phyloP scores from a whole-genome alignment of 1,139 yeast species.

The Pichia sp. region DNA sequence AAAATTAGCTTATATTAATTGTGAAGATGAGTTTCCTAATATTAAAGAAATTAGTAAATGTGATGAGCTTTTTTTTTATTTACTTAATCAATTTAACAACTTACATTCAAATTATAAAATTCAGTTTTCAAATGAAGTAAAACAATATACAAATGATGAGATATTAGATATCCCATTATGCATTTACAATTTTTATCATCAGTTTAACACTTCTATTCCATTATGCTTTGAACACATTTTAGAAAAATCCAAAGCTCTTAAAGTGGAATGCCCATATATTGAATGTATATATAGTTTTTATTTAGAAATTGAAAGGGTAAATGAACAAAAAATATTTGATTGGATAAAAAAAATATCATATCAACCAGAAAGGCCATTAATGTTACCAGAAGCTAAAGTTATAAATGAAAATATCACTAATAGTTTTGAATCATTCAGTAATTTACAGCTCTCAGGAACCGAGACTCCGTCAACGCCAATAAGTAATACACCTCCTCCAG shows the following conservation, averaged over 20 bases:
- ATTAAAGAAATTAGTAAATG: constrained; percentile 12
- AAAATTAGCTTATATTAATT: constrained; percentile 18
- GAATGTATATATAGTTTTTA: constrained; percentile 22
- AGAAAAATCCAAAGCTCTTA: constrained; percentile 10
- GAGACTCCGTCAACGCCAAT: constrained; percentile 10
- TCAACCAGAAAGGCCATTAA: not conserved
- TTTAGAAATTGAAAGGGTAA: constrained; percentile 16
- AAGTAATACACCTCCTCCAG: constrained; percentile 7
- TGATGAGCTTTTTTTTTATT: constrained; percentile 15
- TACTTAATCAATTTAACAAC: constrained; percentile 21
- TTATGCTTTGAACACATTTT: constrained; percentile 20
- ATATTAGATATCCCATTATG: constrained; percentile 15
- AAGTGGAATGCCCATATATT: constrained; percentile 19
- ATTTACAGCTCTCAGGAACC: not conserved
- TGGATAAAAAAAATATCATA: constrained; percentile 17
- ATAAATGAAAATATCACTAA: not conserved
- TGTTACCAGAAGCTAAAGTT: not conserved
- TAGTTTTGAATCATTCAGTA: constrained; percentile 1
- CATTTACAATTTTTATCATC: constrained; percentile 19
- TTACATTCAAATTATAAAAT: constrained; percentile 17
- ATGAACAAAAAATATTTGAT: constrained; percentile 14
- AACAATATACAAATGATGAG: constrained; percentile 3
- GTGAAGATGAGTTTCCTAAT: constrained; percentile 23
- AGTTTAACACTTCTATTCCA: constrained; percentile 15
- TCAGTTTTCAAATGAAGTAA: constrained; percentile 5